These are phyloP conservation scores for Wickerhamiella nectarea DNA, from an alignment of 805 yeast species.

Conservation along the genomic window DNA sequence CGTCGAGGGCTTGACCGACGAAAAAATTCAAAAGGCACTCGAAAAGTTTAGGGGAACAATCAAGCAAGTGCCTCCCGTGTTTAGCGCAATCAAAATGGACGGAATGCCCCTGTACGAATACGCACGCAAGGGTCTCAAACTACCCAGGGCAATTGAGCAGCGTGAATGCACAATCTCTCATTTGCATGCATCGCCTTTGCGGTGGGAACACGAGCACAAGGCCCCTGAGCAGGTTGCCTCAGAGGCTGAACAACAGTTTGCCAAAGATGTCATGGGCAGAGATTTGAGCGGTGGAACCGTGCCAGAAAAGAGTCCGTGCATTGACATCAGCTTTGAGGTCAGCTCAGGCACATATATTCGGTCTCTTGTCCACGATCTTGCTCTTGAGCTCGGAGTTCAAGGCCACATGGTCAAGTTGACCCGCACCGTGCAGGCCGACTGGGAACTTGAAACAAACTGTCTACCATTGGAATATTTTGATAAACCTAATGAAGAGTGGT, in stretches of 20 bases:
- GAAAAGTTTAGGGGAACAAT: slow-evolving; percentile 62
- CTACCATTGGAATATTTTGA: slow-evolving; percentile 51
- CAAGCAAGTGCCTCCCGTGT: slow-evolving; percentile 88
- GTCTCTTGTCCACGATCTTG: slow-evolving; percentile 77
- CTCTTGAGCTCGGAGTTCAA: slow-evolving; percentile 62
- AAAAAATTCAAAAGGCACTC: slow-evolving; percentile 36
- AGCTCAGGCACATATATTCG: slow-evolving; percentile 94
- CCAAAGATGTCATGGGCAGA: slow-evolving; percentile 31
- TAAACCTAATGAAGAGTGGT: slow-evolving; percentile 52
- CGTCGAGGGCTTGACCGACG: slow-evolving; percentile 38
- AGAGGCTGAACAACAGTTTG: slow-evolving; percentile 28
- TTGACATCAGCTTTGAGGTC: slow-evolving; percentile 65
- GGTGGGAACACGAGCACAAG: slow-evolving; percentile 37
- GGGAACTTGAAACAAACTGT: slow-evolving; percentile 60
- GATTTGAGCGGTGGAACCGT: slow-evolving; percentile 6
- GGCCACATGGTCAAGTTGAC: slow-evolving; percentile 80
- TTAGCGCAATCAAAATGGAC: slow-evolving; percentile 83
- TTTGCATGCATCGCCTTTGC: slow-evolving; percentile 40
- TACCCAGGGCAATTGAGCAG: slow-evolving; percentile 71
- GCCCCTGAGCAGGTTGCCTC: slow-evolving; percentile 24
- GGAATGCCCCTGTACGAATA: slow-evolving; percentile 91
- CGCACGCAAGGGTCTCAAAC: slow-evolving; percentile 74
- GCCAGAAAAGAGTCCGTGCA: slow-evolving; percentile 25
- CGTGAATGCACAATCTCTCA: slow-evolving; percentile 55
- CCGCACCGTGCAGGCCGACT: slow-evolving; percentile 65